phyloP scores from a whole-genome alignment of 768 basidiomycete species.

The Sarcomyxa edulis region DNA sequence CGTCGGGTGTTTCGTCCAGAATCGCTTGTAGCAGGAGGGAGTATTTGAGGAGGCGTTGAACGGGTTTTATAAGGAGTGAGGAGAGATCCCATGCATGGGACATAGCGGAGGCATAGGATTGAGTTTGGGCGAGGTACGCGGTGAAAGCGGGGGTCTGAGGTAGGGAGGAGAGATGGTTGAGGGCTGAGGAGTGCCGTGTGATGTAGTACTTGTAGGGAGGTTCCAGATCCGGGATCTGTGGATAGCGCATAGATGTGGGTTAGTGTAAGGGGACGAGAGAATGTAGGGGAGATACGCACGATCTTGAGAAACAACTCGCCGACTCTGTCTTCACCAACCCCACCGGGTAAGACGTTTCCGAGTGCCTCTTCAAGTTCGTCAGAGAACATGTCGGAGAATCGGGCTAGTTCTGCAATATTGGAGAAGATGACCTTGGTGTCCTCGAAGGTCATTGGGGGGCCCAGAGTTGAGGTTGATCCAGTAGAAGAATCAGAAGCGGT shows the following conservation, averaged over 20 bases:
- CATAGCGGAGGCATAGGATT: slow-evolving; percentile 58
- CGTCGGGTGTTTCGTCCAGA: slow-evolving; percentile 66
- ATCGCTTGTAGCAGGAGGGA: slow-evolving; percentile 77
- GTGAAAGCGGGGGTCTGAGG: slow-evolving; percentile 53
- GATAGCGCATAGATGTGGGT: too few relatives aligned
- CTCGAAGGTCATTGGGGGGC: slow-evolving; percentile 64
- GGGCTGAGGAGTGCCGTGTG: slow-evolving; percentile 67
- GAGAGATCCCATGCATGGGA: slow-evolving; percentile 92
- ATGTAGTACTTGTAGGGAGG: slow-evolving; percentile 76
- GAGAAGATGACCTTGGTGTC: slow-evolving; percentile 71
- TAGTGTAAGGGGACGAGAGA: slow-evolving; percentile 5
- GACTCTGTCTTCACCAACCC: slow-evolving; percentile 64
- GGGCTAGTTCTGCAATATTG: slow-evolving; percentile 72
- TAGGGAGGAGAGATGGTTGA: slow-evolving; percentile 67
- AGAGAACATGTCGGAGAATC: slow-evolving; percentile 63
- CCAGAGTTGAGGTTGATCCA: slow-evolving; percentile 17
- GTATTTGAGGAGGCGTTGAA: slow-evolving; percentile 94
- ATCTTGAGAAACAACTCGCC: slow-evolving; percentile 66
- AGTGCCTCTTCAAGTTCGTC: slow-evolving; percentile 62
- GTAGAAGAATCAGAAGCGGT: slow-evolving; percentile 45
- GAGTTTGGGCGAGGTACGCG: slow-evolving; percentile 63
- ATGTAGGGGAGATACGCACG: slow-evolving; percentile 35
- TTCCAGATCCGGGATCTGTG: slow-evolving; percentile 65
- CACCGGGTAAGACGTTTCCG: slow-evolving; percentile 55
- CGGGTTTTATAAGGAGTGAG: slow-evolving; percentile 94